Evolutionary conservation across 306 rosid species (phyloP).

Genomic region (Alnus rubra): DNA sequence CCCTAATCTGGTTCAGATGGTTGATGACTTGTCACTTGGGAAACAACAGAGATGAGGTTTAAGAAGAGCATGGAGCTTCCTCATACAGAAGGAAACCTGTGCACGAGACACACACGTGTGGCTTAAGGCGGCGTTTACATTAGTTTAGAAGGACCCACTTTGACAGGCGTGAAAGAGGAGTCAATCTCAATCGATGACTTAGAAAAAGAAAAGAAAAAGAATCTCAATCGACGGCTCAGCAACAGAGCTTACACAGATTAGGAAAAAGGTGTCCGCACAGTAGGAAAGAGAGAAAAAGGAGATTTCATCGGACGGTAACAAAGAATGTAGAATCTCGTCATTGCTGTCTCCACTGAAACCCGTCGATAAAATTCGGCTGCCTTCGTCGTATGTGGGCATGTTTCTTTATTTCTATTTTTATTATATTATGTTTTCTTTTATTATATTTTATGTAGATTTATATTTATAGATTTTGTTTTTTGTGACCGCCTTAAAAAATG

Average conservation of each 20-base stretch:
- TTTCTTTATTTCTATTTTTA: not conserved
- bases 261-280: not conserved
- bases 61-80: no score
- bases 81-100: no score
- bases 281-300: not conserved
- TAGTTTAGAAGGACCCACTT: not conserved
- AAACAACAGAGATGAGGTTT: no score
- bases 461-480: not conserved
- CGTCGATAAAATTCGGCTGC: slow-evolving; percentile 16
- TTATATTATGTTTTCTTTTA: not conserved
- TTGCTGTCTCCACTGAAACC: slow-evolving; percentile 4
- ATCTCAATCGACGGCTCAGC: not conserved
- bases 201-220: no score
- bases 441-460: not conserved
- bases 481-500: slow-evolving; percentile 25
- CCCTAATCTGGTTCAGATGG: no score
- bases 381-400: slow-evolving; percentile 6
- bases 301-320: slow-evolving; percentile 11
- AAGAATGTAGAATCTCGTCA: slow-evolving; percentile 5
- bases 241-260: not conserved
- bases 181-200: not conserved
- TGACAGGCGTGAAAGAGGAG: not conserved
- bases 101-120: not conserved
- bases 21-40: no score
- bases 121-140: not conserved